phyloP scores from a whole-genome alignment of 148 eudicot genomes.

The Silene conica region DNA sequence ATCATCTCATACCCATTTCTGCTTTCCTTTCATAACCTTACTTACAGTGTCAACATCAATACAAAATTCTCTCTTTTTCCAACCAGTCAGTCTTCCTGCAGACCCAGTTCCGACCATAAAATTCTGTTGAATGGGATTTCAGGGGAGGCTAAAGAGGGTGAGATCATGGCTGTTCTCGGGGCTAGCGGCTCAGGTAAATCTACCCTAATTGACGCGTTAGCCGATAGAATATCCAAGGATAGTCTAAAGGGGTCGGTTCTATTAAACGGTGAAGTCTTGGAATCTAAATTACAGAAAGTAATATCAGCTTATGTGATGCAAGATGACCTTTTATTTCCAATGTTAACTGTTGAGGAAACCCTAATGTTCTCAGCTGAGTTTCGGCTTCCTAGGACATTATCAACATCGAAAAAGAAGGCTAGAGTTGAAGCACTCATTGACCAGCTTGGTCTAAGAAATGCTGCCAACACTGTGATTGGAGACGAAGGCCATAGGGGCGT shows the following conservation, averaged over 20 bases:
- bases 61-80: constrained; percentile 22
- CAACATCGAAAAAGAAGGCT: constrained; percentile 56
- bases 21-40: constrained; percentile 61
- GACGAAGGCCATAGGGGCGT: constrained; percentile 89
- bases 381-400: constrained; percentile 55
- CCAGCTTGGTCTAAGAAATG: constrained; percentile 59
- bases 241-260: constrained; percentile 55
- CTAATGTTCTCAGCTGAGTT: constrained; percentile 83
- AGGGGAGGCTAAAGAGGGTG: constrained; percentile 78
- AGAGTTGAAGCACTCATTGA: constrained; percentile 72
- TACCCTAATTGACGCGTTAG: constrained; percentile 71
- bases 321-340: constrained; percentile 77
- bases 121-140: constrained; percentile 52
- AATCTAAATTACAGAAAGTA: constrained; percentile 55
- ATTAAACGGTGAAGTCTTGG: constrained; percentile 62
- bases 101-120: constrained; percentile 25
- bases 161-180: constrained; percentile 81
- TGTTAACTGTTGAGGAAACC: constrained; percentile 85
- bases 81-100: constrained; percentile 7
- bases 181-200: constrained; percentile 95
- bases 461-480: constrained; percentile 77
- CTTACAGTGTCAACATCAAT: constrained; percentile 49
- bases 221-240: constrained; percentile 54
- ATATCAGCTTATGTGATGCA: constrained; percentile 96
- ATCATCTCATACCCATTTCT: constrained; percentile 37